These are phyloP conservation scores for Lecanosticta acicola DNA, from an alignment of 2,329 filamentous ascomycete species.

Conservation along the genomic window DNA sequence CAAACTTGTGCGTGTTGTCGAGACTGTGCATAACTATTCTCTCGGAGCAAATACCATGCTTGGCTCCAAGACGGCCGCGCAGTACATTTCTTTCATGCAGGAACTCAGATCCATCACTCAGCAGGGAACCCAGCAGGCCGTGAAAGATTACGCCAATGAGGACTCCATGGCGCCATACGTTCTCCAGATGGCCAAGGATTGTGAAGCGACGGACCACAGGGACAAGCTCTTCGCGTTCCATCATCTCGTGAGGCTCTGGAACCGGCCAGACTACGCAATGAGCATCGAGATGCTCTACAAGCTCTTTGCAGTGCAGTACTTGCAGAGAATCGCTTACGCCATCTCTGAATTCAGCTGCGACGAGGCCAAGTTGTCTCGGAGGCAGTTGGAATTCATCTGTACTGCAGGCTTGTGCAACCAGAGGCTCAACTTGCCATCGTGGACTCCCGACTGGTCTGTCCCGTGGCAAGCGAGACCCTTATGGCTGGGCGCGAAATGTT, in stretches of 20 bases:
- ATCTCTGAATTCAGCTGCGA: conserved; percentile 19
- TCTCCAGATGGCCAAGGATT: conserved; percentile 18
- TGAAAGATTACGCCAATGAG: conserved; percentile 16
- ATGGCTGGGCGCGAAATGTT: conserved; percentile 14
- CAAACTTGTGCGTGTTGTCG: conserved; percentile 12
- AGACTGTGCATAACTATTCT: conserved; percentile 9
- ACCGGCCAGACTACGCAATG: conserved; percentile 15
- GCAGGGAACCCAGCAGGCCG: conserved; percentile 15
- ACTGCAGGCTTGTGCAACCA: conserved; percentile 16
- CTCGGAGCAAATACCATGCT: conserved; percentile 9
- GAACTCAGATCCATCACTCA: conserved; percentile 14
- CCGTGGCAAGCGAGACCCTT: conserved; percentile 16
- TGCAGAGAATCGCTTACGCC: conserved; percentile 17
- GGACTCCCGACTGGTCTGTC: conserved; percentile 15
- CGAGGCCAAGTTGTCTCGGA: conserved; percentile 7
- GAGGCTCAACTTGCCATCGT: conserved; percentile 14
- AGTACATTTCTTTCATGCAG: conserved; percentile 18
- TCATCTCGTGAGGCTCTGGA: conserved; percentile 16
- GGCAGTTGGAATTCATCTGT: conserved; percentile 17
- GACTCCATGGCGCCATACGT: conserved; percentile 14
- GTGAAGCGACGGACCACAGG: conserved; percentile 18
- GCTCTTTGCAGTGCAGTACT: conserved; percentile 16
- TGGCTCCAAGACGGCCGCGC: conserved; percentile 15
- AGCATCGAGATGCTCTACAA: conserved; percentile 13
- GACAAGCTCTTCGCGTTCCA: conserved; percentile 20